Base-by-base conservation (phyloP, 108 stramenopile genomes). In the Nitzschia inconspicua region DNA sequence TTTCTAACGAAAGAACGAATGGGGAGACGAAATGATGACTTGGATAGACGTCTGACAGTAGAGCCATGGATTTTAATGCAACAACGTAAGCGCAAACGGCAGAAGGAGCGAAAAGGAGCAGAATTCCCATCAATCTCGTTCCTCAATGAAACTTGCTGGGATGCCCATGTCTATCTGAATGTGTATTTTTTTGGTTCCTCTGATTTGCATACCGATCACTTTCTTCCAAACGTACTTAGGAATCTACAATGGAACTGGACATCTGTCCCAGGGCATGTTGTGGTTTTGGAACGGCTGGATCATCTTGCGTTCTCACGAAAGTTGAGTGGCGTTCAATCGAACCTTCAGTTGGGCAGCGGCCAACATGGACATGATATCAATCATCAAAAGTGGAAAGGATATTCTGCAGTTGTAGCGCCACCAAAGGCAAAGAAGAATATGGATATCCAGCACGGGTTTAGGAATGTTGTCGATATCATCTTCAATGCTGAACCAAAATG, bases 31-130 rank as follows among this genome's bases (percentile, higher is more conserved):
- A 23, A 51, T 27, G 10, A 20, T 29, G n/a, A 10, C 8, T 51
- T 51, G 7, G 25, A 14, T 7, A n/a, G 14, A 22, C 23, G 50
- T 14, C 25, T 51, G 7, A 27, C 50, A 6, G 50, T 27, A n/a
- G 50, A 51, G 50, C 50, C 50, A 51, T 51, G 50, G 50, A 14
- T 51, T 14, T 51, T 51, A 4, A 51, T 51, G 50, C 6, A 29
- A 14, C 29, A 28, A n/a, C 50, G 50, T 28, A 5, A 27, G 29
- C 50, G 27, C 25, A 25, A 5, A 27, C 5, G 25, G 29, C 14
- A 8, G 14, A n/a, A 51, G 7, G 24, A 51, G 24, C 22, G n/a
- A n/a, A n/a, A n/a, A n/a, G n/a, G n/a, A n/a, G n/a, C n/a, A n/a
- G n/a, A n/a, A n/a, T n/a, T n/a, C n/a, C n/a, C n/a, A n/a, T n/a